These are phyloP conservation scores for Sequoia sempervirens DNA, from an alignment of 75 land plant genomes.

Conservation along the genomic window DNA sequence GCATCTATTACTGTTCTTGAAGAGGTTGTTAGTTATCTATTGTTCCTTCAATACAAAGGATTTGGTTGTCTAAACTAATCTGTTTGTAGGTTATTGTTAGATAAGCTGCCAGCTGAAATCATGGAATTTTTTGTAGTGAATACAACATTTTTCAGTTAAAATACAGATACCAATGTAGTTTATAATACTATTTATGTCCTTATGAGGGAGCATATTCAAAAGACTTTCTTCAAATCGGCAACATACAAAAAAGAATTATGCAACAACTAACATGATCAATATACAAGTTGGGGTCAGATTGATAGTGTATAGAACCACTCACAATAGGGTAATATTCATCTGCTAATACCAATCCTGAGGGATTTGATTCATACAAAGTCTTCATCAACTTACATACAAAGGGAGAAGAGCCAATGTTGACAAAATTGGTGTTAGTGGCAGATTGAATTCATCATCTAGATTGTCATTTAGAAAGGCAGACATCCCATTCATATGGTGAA, in stretches of 20 bases:
- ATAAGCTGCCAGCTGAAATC: background rate
- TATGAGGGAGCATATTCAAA: background rate
- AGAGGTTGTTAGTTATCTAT: conserved; percentile 49
- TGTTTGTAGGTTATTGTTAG: background rate
- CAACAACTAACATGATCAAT: background rate
- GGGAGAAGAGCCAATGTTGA: no score
- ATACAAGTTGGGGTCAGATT: background rate
- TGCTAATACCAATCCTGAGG: no score
- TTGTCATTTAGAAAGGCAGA: no score
- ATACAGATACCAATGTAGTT: background rate
- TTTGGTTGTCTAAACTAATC: background rate
- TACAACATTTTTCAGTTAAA: background rate
- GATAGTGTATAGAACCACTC: no score
- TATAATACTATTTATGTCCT: background rate
- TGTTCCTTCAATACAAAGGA: background rate
- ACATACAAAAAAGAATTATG: background rate
- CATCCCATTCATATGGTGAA: background rate
- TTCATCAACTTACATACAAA: no score
- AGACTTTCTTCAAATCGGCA: background rate
- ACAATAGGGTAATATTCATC: no score
- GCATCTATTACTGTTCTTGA: conserved; percentile 72
- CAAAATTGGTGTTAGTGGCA: no score
- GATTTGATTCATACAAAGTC: no score
- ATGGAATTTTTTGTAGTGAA: background rate
- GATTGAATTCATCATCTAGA: no score